These are phyloP conservation scores for Rubia occidens DNA, from an alignment of 305 asterid genomes.

Conservation along the genomic window DNA sequence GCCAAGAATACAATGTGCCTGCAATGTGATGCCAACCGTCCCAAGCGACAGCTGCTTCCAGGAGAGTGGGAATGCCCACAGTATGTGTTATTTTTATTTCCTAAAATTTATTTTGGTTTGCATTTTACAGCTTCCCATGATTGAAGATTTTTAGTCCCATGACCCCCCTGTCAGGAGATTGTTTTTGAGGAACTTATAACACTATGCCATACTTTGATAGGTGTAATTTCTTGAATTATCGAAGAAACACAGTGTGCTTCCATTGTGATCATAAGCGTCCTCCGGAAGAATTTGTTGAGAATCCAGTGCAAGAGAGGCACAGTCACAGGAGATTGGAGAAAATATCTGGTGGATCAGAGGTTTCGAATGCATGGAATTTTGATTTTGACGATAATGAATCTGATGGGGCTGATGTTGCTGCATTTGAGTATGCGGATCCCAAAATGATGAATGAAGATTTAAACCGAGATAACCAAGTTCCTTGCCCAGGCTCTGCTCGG, in stretches of 20 bases:
- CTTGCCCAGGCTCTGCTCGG: slow-evolving; percentile 29
- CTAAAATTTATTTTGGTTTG: background rate
- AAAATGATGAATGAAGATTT: slow-evolving; percentile 39
- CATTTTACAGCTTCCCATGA: background rate
- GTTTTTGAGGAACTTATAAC: background rate
- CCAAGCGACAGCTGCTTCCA: slow-evolving; percentile 91
- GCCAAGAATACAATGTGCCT: slow-evolving; percentile 86
- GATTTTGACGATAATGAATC: slow-evolving; percentile 95
- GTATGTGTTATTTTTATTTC: slow-evolving; percentile 36
- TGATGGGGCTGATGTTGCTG: slow-evolving; percentile 96
- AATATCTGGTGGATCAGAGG: slow-evolving; percentile 34
- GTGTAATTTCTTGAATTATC: slow-evolving; percentile 91
- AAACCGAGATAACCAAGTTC: slow-evolving; percentile 28
- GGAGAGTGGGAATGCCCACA: slow-evolving; percentile 99
- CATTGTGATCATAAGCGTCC: slow-evolving; percentile 96
- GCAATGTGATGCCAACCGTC: slow-evolving; percentile 96
- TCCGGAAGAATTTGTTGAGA: slow-evolving; percentile 54
- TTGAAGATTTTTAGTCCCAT: background rate
- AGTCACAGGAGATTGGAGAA: slow-evolving; percentile 42
- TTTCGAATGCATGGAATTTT: slow-evolving; percentile 86
- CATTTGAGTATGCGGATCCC: slow-evolving; percentile 89
- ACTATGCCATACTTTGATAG: slow-evolving; percentile 35
- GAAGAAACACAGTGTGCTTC: slow-evolving; percentile 86
- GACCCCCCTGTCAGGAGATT: background rate
- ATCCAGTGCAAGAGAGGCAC: slow-evolving; percentile 39